Conservation (phyloP, 1,139 yeast species). For the Pneumocystis carinii region DNA sequence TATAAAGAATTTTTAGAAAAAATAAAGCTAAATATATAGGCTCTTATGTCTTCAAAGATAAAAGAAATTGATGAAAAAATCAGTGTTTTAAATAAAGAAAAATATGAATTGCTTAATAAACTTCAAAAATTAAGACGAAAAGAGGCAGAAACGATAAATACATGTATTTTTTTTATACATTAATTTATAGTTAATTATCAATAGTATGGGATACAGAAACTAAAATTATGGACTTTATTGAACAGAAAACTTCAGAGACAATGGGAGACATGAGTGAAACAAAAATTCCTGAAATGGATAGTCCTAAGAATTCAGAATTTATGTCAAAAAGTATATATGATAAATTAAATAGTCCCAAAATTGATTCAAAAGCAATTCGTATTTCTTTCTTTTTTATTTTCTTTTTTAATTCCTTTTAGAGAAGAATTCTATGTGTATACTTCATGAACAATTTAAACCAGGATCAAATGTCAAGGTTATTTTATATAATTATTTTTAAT, state of each 20-base stretch:
- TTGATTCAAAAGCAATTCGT: conserved; percentile 6
- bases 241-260: conserved; percentile 6
- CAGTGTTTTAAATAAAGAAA: conserved; percentile 33
- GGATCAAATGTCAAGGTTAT: conserved; percentile 35
- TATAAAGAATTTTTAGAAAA: background rate
- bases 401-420: conserved; percentile 11
- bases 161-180: background rate
- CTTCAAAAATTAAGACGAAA: conserved; percentile 46
- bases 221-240: conserved; percentile 1
- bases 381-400: background rate
- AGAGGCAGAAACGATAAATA: conserved; percentile 37
- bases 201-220: conserved; percentile 6
- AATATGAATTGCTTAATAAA: conserved; percentile 40
- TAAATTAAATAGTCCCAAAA: background rate
- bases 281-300: background rate
- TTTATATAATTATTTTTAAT: background rate
- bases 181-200: conserved; percentile 14
- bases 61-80: conserved; percentile 45
- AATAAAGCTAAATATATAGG: background rate
- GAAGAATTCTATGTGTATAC: conserved; percentile 41
- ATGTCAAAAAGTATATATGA: background rate
- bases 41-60: conserved; percentile 47
- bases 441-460: conserved; percentile 45
- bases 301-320: background rate
- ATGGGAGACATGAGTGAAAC: background rate